Evolutionary conservation across 2,329 filamentous ascomycete species (phyloP), one percentile per base, ranked within the genome.

Genomic region (Ascochyta fabae): DNA sequence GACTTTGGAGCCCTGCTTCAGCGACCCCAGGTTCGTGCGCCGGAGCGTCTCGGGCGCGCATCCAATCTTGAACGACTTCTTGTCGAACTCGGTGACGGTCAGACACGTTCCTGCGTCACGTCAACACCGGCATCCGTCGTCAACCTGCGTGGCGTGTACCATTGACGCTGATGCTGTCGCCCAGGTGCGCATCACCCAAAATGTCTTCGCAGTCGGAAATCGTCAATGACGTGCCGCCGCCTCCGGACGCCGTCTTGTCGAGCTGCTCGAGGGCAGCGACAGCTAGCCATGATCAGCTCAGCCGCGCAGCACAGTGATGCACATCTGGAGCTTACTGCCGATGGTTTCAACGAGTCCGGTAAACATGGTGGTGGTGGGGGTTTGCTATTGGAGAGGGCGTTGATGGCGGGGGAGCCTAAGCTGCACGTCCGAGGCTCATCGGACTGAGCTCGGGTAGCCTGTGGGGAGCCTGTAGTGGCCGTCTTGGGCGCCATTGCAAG

Each of bases 11-110:
- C 81, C 81, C 58, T 85, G 74, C 43, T 79, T 77, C 48, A 99
- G 83, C 19, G 81, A 81, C 59, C 93, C 94, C n/a, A 99, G 86
- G 79, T 98, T 96, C 56, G 96, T 99, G 54, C 96, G 87, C 55
- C 95, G 92, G 52, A 99, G 87, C 15, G 95, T 99, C 80, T 99
- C 95, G 56, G 95, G 95, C 8, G 95, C 92, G 62, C 96, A 89
- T 72, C 95, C 94, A 64, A 98, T 92, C 70, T 91, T 94, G 86
- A 99, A 99, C 63, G 77, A 77, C 46, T 76, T 67, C 51, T 77
- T 76, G 62, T 80, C 80, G 75, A 92, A 89, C 57, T 83, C 80
- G n/a, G 89, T 97, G 52, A 98, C 90, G 12, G 95, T 99, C 48
- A 99, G 86, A 76, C 95, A 99, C 70, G 92, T 93, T 71, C 83